Conservation (phyloP, 495 filamentous ascomycete species). For the Lasiosphaeria miniovina region DNA sequence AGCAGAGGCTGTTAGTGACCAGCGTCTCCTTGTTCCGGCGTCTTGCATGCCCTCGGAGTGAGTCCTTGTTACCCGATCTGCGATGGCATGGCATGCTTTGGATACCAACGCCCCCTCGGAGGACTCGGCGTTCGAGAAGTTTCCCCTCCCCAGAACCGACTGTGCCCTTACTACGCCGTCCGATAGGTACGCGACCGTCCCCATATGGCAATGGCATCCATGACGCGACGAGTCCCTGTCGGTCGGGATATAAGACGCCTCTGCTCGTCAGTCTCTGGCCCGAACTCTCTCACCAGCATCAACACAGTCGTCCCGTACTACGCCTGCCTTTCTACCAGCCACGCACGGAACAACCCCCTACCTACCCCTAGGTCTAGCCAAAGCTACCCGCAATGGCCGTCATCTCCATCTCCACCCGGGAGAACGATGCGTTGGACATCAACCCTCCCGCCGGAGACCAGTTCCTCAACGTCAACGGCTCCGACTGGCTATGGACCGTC, state of each 20-base stretch:
- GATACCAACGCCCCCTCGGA: not conserved
- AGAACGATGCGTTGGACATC: slow-evolving; percentile 42
- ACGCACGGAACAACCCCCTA: not conserved
- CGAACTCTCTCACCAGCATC: too few relatives aligned
- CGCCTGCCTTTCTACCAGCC: not conserved
- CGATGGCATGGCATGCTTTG: not conserved
- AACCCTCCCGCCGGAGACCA: slow-evolving; percentile 43
- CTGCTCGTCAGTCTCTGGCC: too few relatives aligned
- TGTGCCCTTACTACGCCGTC: too few relatives aligned
- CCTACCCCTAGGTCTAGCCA: not conserved
- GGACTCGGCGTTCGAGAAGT: slow-evolving; percentile 18
- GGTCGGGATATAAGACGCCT: too few relatives aligned
- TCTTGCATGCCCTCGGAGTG: too few relatives aligned
- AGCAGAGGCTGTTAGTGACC: not conserved
- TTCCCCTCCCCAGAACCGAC: not conserved
- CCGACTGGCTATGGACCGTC: slow-evolving; percentile 47
- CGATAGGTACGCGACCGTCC: too few relatives aligned
- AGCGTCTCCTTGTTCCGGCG: slow-evolving; percentile 2
- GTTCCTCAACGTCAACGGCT: slow-evolving; percentile 40
- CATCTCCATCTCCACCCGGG: slow-evolving; percentile 13
- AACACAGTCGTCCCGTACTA: too few relatives aligned
- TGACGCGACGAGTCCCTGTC: too few relatives aligned
- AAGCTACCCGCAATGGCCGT: slow-evolving; percentile 16
- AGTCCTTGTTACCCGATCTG: not conserved
- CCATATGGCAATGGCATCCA: too few relatives aligned